Percentiles rank a stretch among this genome's conserved stretches.
Evolutionary conservation across 164 flowering plant species (phyloP).

Genomic region (Cinnamomum micranthum): DNA sequence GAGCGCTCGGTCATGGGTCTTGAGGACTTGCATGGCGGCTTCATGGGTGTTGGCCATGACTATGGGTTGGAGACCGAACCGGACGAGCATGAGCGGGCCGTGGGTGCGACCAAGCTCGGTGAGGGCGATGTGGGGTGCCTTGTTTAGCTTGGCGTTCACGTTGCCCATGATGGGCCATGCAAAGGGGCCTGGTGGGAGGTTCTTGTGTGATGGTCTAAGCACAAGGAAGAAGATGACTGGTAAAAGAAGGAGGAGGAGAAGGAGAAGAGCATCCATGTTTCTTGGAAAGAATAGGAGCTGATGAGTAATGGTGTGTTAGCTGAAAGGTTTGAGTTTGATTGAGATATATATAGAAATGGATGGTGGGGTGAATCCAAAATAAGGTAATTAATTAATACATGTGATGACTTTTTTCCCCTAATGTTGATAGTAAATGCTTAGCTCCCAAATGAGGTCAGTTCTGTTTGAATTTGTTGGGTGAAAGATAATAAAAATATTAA

Average conservation of each 20-base stretch:
- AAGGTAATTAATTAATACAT: too few species aligned
- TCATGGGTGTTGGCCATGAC: conserved; percentile 23
- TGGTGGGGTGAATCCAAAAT: too few species aligned
- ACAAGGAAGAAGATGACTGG: neutral
- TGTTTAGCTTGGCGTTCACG: conserved; percentile 15
- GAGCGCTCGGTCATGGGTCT: conserved; percentile 18
- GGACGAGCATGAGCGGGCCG: conserved; percentile 34
- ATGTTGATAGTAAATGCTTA: too few species aligned
- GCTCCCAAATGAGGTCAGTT: too few species aligned
- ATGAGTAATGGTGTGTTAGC: too few species aligned
- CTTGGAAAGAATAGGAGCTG: too few species aligned
- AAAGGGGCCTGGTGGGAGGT: conserved; percentile 40
- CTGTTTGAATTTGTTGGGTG: too few species aligned
- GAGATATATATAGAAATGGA: too few species aligned
- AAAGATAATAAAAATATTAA: too few species aligned
- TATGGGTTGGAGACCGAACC: conserved; percentile 24
- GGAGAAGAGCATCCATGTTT: neutral
- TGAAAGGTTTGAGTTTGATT: too few species aligned
- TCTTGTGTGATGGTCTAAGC: neutral
- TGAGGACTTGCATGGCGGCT: conserved; percentile 29
- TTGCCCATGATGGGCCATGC: conserved; percentile 45
- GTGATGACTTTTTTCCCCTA: too few species aligned
- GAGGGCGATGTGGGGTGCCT: conserved; percentile 22
- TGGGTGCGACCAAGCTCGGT: conserved; percentile 17
- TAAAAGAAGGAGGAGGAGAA: neutral